phyloP scores from a whole-genome alignment of 129 eudicot species.

The Centella asiatica region DNA sequence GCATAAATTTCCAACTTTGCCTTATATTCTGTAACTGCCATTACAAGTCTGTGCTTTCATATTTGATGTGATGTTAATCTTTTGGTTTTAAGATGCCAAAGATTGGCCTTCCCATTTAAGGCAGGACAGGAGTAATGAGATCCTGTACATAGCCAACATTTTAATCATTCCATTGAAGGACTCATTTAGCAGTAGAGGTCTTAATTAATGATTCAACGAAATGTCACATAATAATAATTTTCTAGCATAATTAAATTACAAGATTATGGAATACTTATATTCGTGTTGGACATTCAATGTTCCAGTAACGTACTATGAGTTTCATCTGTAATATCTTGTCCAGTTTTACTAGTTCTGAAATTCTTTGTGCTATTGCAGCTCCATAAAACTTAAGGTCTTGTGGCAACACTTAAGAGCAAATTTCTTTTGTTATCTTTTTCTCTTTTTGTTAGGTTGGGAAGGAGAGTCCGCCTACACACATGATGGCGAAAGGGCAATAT shows the following conservation, averaged over 20 bases:
- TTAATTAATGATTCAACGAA: neutral
- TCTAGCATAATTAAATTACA: too few species aligned
- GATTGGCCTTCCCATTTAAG: neutral
- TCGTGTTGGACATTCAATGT: neutral
- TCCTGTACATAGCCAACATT: neutral
- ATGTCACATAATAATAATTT: too few species aligned
- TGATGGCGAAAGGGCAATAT: neutral
- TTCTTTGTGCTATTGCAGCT: neutral
- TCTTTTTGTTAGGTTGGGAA: constrained; percentile 4
- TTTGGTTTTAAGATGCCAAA: neutral
- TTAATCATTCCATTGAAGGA: neutral
- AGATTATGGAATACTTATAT: too few species aligned
- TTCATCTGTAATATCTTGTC: neutral
- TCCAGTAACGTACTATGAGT: neutral
- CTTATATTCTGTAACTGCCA: too few species aligned
- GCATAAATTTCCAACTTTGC: too few species aligned
- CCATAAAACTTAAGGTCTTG: neutral
- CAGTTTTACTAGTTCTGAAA: neutral
- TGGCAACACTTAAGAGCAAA: neutral
- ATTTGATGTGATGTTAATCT: neutral
- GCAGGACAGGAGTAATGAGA: neutral
- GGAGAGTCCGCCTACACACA: neutral
- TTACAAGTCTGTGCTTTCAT: neutral
- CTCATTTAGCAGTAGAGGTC: neutral
- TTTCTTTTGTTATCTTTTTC: too few species aligned